Conservation (phyloP, 192 early-diverging fungal species). For the Coemansia sp. region DNA sequence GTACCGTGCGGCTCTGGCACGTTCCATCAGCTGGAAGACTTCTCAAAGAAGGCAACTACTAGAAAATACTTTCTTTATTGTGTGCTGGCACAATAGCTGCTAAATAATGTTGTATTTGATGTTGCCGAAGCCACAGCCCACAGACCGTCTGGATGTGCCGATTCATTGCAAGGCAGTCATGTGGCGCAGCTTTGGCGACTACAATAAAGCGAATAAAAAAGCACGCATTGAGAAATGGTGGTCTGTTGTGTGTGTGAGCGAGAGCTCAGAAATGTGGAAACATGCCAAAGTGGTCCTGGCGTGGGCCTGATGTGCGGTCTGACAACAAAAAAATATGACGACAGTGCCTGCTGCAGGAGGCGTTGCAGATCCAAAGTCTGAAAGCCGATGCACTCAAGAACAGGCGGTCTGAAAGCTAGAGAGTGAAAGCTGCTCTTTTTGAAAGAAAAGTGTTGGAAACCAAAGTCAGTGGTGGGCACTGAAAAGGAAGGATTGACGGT, state of each 20-base stretch:
- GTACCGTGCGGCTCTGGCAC: constrained; percentile 51
- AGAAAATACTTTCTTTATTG: background rate
- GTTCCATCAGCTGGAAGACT: constrained; percentile 48
- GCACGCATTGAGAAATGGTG: background rate
- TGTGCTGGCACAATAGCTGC: background rate
- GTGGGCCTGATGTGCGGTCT: too few species aligned
- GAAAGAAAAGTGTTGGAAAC: background rate
- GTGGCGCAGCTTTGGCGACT: background rate
- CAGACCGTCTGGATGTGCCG: background rate
- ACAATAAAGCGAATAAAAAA: background rate
- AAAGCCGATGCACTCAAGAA: background rate
- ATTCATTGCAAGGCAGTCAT: background rate
- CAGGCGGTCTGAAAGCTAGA: background rate
- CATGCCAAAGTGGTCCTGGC: background rate
- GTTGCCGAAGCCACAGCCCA: background rate
- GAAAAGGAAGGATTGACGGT: constrained; percentile 2
- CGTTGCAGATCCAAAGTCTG: constrained; percentile 5
- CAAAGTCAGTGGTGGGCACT: too few species aligned
- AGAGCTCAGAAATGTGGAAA: background rate
- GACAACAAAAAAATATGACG: background rate
- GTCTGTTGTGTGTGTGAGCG: background rate
- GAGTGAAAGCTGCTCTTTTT: background rate
- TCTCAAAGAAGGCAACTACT: constrained; percentile 28
- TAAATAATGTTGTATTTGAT: background rate
- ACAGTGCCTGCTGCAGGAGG: background rate